These are phyloP conservation scores for Canariomyces notabilis DNA, from an alignment of 2,329 filamentous ascomycete species.

Conservation along the genomic window DNA sequence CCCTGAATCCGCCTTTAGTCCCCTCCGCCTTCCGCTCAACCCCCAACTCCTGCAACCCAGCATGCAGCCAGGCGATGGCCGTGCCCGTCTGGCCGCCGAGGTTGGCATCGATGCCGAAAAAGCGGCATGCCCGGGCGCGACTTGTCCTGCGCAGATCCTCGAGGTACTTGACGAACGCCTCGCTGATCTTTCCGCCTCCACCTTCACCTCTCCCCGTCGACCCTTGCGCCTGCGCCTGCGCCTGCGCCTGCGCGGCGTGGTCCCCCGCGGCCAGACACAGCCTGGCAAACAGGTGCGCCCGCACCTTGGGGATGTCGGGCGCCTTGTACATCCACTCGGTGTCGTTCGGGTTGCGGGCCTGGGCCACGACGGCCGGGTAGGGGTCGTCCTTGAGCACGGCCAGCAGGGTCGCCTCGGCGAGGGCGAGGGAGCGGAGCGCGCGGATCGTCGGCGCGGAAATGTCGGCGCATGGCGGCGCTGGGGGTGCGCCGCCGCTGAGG, in stretches of 20 bases:
- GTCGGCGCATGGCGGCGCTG: slow-evolving; percentile 44
- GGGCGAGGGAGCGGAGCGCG: slow-evolving; percentile 60
- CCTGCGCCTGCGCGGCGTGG: slow-evolving; percentile 69
- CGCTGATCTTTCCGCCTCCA: slow-evolving; percentile 51
- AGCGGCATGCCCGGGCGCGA: slow-evolving; percentile 80
- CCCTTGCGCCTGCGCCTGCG: slow-evolving; percentile 27
- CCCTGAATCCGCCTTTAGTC: slow-evolving; percentile 54
- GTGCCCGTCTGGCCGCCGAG: slow-evolving; percentile 73
- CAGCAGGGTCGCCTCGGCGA: slow-evolving; percentile 84
- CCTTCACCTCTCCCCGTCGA: slow-evolving; percentile 21
- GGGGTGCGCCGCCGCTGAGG: slow-evolving; percentile 13
- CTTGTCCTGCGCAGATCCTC: slow-evolving; percentile 70
- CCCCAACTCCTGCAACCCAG: slow-evolving; percentile 70
- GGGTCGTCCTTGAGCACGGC: slow-evolving; percentile 93
- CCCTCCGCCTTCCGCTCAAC: slow-evolving; percentile 47
- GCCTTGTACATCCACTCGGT: slow-evolving; percentile 96
- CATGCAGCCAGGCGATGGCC: slow-evolving; percentile 80
- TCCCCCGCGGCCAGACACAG: slow-evolving; percentile 84
- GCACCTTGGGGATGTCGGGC: slow-evolving; percentile 80
- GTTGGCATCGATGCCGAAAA: slow-evolving; percentile 87
- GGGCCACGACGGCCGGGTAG: slow-evolving; percentile 76
- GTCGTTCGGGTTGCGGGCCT: slow-evolving; percentile 75
- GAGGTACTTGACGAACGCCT: slow-evolving; percentile 65
- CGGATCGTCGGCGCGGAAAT: slow-evolving; percentile 48
- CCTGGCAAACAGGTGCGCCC: slow-evolving; percentile 80